Base-by-base conservation (phyloP, 2,329 filamentous ascomycete genomes). In the Aspergillus floridensis region DNA sequence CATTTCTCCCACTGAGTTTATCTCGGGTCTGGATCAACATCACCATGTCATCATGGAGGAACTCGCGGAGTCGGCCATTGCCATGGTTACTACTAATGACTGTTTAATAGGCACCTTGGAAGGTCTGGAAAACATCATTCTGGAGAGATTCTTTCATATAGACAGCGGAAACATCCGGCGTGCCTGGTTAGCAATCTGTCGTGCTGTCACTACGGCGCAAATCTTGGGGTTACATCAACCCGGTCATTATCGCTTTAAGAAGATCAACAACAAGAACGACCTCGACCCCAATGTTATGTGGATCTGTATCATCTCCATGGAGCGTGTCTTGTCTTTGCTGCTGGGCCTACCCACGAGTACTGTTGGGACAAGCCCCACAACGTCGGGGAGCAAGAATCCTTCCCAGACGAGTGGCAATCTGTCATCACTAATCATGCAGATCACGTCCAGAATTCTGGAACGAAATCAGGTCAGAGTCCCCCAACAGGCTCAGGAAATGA, bases 401-500 rank as follows among this genome's bases (percentile, higher is more conserved):
- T 12, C 70, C 74, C 41, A 81, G 82, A 46, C 73, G 68, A 2
- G 72, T 86, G 10, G 80, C 81, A 60, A 78, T 77, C 57, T 68
- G 76, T 0, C 80, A 83, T 56, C 75, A 77, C 1, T 35, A 16
- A 16, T 16, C 32, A 35, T 16, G 11, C 68, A 75, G 4, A 72
- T 81, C 5, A 74, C 76, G 0, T 76, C 76, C 2, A 76, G 75
- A 2, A 57, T 61, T 11, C 19, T 57, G 4, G 55, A 61, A 14
- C 44, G 49, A 2, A 61, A 59, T 19, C 26, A 56, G 2, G 29
- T n/a, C 4, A 11, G 50, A 3, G 10, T 31, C 2, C 22, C 3
- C 3, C 22, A 11, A 80, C 85, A 49, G 76, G 83, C 10, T 77
- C 82, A 51, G 77, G 82, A 7, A 82, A 84, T 59, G 66, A 72